Base-by-base conservation (phyloP, 2,329 filamentous ascomycete species). In the Colletotrichum somersetense region DNA sequence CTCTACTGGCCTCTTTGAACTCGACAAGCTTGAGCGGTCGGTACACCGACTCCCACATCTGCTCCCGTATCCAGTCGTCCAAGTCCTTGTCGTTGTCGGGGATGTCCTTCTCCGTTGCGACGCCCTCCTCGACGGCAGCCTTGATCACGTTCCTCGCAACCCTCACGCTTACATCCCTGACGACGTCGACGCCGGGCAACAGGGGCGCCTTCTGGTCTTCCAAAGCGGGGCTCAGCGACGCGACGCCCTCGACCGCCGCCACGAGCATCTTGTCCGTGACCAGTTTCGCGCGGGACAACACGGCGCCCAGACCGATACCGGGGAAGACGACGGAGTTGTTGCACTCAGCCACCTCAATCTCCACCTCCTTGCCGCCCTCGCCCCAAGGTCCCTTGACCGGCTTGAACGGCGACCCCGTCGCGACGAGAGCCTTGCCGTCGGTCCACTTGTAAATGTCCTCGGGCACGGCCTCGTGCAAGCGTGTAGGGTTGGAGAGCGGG, bases 251-350 rank as follows among this genome's bases (percentile, higher is more conserved):
- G 3, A 93, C 91, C 0, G 94, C 95, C 0, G 93, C 92, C 0
- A 97, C 92, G 16, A 97, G 89, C 90, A 97, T 95, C 74, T 89
- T 88, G 73, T 95, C 91, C 0, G 92, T 92, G 38, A 97, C 82
- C 0, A 91, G 85, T 16, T 84, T 86, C 3, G 92, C 86, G 18
- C 93, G 90, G 35, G 87, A 91, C 1, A 97, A 87, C 0, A 97
- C 89, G 10, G 89, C 89, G 14, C 94, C 95, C 1, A 97, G 90
- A 0, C 94, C 94, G 71, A 97, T 96, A 0, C 94, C 94, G 0
- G 94, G 94, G 80, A 97, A 97, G 20, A 92, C 92, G 44, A 93
- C 93, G 0, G 91, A 92, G 82, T 97, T 97, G 83, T 97, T 97
- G 83, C 95, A 97, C 81, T 97, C 94, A 33, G 93, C 93, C 77